Base-by-base conservation (phyloP, 352 stramenopile genomes). In the Peronospora farinosa region DNA sequence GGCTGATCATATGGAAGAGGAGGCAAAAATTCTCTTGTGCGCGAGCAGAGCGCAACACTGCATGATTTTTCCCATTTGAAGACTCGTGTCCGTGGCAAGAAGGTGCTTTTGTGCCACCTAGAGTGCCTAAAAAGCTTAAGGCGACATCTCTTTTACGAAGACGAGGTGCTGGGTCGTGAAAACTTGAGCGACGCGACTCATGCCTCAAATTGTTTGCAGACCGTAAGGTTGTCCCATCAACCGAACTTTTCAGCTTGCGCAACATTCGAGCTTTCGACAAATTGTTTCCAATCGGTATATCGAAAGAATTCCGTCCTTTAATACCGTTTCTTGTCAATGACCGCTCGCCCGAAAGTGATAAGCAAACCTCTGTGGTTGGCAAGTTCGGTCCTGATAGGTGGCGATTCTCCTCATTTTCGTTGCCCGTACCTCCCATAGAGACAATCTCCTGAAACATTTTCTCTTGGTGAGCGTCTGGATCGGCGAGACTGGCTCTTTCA, bases 1-100 rank as follows among this genome's bases (percentile, higher is more conserved):
- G 61, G n/a, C 70, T 81, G 4, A 97, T 70, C 55, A 96, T 88
- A 65, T 96, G 87, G 63, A 98, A 98, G 27, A 98, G 73, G 7
- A 97, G 67, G n/a, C 81, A 70, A 52, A 98, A 98, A 61, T 98
- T 98, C 47, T 98, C 91, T 16, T 71, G 68, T 27, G 65, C 32
- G 9, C 55, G 55, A 7, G 44, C 27, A 48, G 51, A 61, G n/a
- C 55, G 66, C 40, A 61, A 53, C 40, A 67, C 63, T 25, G 36
- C 32, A 15, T 36, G 30, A 35, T 45, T 32, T 25, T 52, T 65
- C 31, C 33, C 28, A 10, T 60, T 65, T 19, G 46, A 56, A 31
- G 51, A 48, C 28, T 54, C 60, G 33, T 57, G 60, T 2, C 38
- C 41, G 9, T 45, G 17, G 2, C 54, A 41, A 25, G 47, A 41